phyloP scores from a whole-genome alignment of 2,329 filamentous ascomycete genomes.

The Aschersonia sp. region DNA sequence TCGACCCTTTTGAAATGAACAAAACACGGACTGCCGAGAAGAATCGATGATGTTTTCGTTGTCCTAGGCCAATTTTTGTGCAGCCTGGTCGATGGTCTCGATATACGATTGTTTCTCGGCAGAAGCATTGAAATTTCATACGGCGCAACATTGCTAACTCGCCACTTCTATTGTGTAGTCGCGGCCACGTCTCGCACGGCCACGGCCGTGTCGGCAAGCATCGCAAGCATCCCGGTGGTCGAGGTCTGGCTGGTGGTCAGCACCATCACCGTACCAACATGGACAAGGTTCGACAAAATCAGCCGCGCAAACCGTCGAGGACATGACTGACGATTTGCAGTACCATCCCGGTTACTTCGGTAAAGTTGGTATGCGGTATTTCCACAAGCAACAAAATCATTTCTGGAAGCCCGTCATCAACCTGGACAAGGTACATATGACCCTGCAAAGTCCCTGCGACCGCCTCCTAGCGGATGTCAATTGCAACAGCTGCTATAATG shows the following conservation, averaged over 20 bases:
- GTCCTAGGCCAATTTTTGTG: no score
- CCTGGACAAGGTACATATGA: conserved; percentile 71
- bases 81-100: neutral
- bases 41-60: neutral
- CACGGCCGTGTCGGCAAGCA: conserved; percentile 98
- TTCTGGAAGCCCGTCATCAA: conserved; percentile 99
- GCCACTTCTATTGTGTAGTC: conserved; percentile 35
- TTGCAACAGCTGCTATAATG: no score
- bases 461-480: no score
- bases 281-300: conserved; percentile 62
- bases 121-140: neutral
- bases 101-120: neutral
- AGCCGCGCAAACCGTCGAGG: neutral
- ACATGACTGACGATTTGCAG: conserved; percentile 20
- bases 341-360: conserved; percentile 99
- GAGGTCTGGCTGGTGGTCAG: conserved; percentile 94
- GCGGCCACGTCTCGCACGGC: conserved; percentile 96
- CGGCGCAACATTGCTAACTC: neutral
- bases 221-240: conserved; percentile 76
- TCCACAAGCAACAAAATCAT: conserved; percentile 91
- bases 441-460: neutral
- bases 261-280: conserved; percentile 56
- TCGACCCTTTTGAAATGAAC: neutral
- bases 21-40: neutral
- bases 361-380: conserved; percentile 91